These are phyloP conservation scores for Gaeumannomyces tritici DNA, from an alignment of 2,329 filamentous ascomycete genomes.

Conservation along the genomic window DNA sequence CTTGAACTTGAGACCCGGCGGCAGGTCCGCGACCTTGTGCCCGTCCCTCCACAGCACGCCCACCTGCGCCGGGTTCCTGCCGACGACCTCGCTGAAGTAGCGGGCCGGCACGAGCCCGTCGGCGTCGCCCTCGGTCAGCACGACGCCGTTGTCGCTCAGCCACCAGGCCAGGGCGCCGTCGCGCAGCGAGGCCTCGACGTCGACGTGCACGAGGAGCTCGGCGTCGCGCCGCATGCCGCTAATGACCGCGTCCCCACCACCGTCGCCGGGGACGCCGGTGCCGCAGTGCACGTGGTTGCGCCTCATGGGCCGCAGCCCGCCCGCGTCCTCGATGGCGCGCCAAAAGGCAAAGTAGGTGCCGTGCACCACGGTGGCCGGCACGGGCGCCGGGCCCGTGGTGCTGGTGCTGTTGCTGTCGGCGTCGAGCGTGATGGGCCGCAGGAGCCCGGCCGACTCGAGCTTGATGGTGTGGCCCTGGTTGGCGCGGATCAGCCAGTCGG, in stretches of 20 bases:
- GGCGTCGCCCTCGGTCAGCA: conserved; percentile 51
- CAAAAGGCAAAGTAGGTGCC: conserved; percentile 83
- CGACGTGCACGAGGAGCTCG: conserved; percentile 68
- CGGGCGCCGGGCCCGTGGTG: not conserved
- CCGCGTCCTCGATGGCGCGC: conserved; percentile 61
- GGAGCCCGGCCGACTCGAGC: conserved; percentile 58
- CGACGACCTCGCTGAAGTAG: conserved; percentile 65
- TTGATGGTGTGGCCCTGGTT: conserved; percentile 91
- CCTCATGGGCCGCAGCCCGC: conserved; percentile 72
- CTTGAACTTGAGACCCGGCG: conserved; percentile 41
- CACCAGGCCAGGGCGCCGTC: conserved; percentile 61
- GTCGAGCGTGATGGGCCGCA: conserved; percentile 56
- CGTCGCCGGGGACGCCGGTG: conserved; percentile 50
- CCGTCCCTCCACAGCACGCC: conserved; percentile 65
- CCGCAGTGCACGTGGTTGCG: conserved; percentile 89
- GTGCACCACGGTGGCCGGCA: conserved; percentile 67
- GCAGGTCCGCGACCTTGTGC: conserved; percentile 55
- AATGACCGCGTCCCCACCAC: conserved; percentile 36
- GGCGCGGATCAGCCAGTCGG: conserved; percentile 79
- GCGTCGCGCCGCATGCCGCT: conserved; percentile 74
- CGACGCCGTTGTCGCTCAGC: conserved; percentile 68
- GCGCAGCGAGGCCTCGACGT: conserved; percentile 56
- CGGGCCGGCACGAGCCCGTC: conserved; percentile 52
- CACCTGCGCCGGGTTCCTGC: conserved; percentile 42
- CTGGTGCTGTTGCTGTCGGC: conserved; percentile 8